Percentiles rank a stretch among this genome's conserved stretches.
These are phyloP conservation scores for Chalciporus pseudorubinellus DNA, from an alignment of 768 basidiomycete genomes.

Conservation along the genomic window DNA sequence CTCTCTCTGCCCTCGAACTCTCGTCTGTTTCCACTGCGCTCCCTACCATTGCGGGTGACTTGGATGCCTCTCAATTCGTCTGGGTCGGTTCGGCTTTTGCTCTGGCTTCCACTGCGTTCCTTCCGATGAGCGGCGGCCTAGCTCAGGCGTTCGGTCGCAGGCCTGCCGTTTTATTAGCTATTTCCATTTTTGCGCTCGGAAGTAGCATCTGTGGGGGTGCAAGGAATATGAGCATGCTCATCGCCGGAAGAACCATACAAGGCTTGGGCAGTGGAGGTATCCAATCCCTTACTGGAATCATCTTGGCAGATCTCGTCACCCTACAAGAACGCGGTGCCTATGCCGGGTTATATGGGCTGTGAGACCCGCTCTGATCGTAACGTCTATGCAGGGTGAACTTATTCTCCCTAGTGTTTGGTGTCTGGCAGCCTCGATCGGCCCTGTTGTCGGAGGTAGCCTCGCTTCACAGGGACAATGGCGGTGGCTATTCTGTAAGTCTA, in stretches of 20 bases:
- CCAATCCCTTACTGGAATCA: conserved; percentile 35
- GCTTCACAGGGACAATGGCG: conserved; percentile 36
- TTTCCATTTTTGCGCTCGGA: conserved; percentile 39
- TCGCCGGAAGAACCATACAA: conserved; percentile 30
- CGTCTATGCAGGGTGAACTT: neutral
- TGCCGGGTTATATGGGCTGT: conserved; percentile 25
- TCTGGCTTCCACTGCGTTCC: conserved; percentile 38
- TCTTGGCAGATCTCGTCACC: conserved; percentile 43
- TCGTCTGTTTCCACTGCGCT: conserved; percentile 39
- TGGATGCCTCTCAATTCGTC: conserved; percentile 38
- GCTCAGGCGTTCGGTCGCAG: conserved; percentile 42
- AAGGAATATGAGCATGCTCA: conserved; percentile 19
- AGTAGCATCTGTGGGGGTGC: conserved; percentile 36
- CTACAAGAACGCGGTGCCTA: conserved; percentile 41
- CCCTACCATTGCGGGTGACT: conserved; percentile 39
- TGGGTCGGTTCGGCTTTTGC: conserved; percentile 49
- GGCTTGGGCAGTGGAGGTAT: conserved; percentile 39
- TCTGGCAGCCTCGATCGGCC: conserved; percentile 32
- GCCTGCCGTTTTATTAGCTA: conserved; percentile 29
- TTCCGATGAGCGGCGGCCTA: conserved; percentile 40
- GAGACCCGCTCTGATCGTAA: neutral
- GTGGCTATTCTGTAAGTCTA: conserved; percentile 39
- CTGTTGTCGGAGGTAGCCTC: conserved; percentile 36
- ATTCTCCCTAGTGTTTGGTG: conserved; percentile 29
- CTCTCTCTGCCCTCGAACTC: conserved; percentile 33